Percentiles rank a stretch among this genome's conserved stretches.
Conservation (phyloP, 2,329 filamentous ascomycete species). For the Hymenoscyphus fraxineus region DNA sequence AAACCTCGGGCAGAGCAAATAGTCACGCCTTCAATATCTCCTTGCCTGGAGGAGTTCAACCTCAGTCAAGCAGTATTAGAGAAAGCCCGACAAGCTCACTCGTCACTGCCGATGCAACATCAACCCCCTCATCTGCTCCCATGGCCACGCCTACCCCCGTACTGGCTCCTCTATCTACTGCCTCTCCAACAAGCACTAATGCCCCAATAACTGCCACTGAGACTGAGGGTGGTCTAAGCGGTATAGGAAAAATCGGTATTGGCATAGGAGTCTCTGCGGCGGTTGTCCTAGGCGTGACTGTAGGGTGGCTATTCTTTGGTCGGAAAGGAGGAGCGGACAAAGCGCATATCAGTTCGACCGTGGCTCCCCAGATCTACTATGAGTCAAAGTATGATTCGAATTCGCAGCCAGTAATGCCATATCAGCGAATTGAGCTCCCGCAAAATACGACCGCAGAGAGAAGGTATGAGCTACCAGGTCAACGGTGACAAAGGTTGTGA, state of each 20-base stretch:
- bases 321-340: background rate
- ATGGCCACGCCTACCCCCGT: too few relatives aligned
- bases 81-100: background rate
- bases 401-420: background rate
- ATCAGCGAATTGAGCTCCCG: background rate
- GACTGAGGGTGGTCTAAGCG: constrained; percentile 3
- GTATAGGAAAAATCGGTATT: constrained; percentile 8
- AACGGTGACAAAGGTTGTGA: background rate
- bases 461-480: background rate
- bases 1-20: constrained; percentile 1
- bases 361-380: background rate
- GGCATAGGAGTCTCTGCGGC: constrained; percentile 11
- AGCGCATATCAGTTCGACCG: background rate
- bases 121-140: background rate
- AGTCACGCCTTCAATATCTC: constrained; percentile 19
- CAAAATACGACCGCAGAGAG: background rate
- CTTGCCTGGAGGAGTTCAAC: background rate
- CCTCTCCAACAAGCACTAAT: background rate
- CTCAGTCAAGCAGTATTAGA: background rate
- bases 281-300: constrained; percentile 5
- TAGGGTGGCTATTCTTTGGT: constrained; percentile 10
- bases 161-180: background rate
- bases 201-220: background rate
- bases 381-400: background rate
- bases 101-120: background rate